Conservation (phyloP, 352 stramenopile genomes). For the Phytophthora chlamydospora region DNA sequence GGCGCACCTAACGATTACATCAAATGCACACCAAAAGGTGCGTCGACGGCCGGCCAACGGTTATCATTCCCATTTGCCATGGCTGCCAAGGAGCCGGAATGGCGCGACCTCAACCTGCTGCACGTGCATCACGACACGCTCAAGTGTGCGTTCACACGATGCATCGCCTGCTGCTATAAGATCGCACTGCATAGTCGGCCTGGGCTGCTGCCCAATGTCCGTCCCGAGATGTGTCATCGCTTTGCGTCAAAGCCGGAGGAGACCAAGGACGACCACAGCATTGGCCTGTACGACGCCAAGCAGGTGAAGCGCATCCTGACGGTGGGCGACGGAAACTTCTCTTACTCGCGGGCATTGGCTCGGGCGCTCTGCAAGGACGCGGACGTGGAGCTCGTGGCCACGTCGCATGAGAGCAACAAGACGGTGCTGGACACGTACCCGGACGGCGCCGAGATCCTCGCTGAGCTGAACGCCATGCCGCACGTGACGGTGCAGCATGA, state of each 20-base stretch:
- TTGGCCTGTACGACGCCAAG: slow-evolving; percentile 68
- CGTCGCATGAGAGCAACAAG: slow-evolving; percentile 91
- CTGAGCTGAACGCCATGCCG: slow-evolving; percentile 61
- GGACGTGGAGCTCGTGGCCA: slow-evolving; percentile 78
- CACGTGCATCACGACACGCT: slow-evolving; percentile 74
- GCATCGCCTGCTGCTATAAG: slow-evolving; percentile 90
- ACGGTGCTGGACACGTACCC: slow-evolving; percentile 92
- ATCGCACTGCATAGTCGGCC: slow-evolving; percentile 67
- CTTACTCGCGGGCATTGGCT: slow-evolving; percentile 93
- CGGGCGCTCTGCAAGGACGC: slow-evolving; percentile 46
- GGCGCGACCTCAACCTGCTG: slow-evolving; percentile 61
- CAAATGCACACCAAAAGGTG: no score
- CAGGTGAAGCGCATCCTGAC: slow-evolving; percentile 79
- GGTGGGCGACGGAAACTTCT: slow-evolving; percentile 97
- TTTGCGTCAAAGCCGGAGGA: slow-evolving; percentile 27
- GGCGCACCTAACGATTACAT: no score
- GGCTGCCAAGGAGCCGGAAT: slow-evolving; percentile 23
- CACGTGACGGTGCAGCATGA: slow-evolving; percentile 85
- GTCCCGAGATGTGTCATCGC: slow-evolving; percentile 76
- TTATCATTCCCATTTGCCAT: no score
- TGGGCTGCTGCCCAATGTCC: slow-evolving; percentile 73
- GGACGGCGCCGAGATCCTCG: slow-evolving; percentile 81
- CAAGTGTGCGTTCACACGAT: slow-evolving; percentile 69
- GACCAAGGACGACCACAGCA: slow-evolving; percentile 15
- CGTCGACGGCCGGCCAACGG: no score